Evolutionary conservation across 78 protist species (phyloP).

Genomic region (Kipferlia bialata): DNA sequence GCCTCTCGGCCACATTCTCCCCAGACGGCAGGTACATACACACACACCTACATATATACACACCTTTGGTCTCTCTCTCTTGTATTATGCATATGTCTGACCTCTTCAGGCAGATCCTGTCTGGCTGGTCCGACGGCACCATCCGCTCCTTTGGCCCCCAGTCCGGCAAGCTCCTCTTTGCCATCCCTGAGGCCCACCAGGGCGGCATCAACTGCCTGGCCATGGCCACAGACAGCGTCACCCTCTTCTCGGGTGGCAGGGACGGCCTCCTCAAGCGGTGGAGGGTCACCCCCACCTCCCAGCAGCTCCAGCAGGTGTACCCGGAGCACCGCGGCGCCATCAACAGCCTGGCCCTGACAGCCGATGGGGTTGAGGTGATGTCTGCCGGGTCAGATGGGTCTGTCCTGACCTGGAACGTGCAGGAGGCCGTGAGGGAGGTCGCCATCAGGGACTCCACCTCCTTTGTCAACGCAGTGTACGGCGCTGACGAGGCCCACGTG

Average conservation of each 20-base stretch:
- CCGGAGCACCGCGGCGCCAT: conserved; percentile 50
- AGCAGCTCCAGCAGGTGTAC: conserved; percentile 33
- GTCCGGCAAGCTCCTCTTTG: conserved; percentile 42
- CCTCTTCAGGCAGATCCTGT: too few species aligned
- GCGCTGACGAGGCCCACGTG: conserved; percentile 47
- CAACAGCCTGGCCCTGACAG: conserved; percentile 8
- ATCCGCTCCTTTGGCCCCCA: conserved; percentile 60
- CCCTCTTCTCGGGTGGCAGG: conserved; percentile 39
- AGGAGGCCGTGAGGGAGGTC: background rate
- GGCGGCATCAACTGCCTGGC: conserved; percentile 40
- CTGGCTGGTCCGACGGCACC: conserved; percentile 54
- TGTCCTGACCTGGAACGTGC: conserved; percentile 45
- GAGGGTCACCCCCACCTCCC: conserved; percentile 19
- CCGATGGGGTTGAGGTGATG: conserved; percentile 37
- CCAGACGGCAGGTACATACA: background rate
- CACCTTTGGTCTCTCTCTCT: too few species aligned
- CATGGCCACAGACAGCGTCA: conserved; percentile 7
- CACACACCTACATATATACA: too few species aligned
- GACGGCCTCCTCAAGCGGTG: conserved; percentile 49
- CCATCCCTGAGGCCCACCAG: conserved; percentile 57
- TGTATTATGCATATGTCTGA: too few species aligned
- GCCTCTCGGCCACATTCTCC: background rate
- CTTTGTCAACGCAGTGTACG: conserved; percentile 29
- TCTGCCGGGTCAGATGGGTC: conserved; percentile 46
- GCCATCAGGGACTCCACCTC: conserved; percentile 23